Conservation (phyloP, 306 rosid species). For the Trifolium repens region DNA sequence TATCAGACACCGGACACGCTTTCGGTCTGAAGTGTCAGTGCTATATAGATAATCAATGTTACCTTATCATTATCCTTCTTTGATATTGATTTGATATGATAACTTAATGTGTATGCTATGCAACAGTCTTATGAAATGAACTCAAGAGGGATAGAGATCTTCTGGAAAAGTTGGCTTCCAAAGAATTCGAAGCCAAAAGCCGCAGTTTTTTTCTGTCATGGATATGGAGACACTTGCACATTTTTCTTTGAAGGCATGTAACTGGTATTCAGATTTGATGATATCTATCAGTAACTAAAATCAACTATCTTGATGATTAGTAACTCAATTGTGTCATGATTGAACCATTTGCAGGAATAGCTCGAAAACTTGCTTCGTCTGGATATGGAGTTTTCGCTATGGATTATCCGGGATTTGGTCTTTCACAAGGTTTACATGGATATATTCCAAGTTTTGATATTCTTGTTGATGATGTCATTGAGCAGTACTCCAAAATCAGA, state of each 20-base stretch:
- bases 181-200: slow-evolving; percentile 67
- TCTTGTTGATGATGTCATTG: slow-evolving; percentile 82
- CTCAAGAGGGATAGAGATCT: slow-evolving; percentile 75
- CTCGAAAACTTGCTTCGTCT: slow-evolving; percentile 71
- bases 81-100: slow-evolving; percentile 29
- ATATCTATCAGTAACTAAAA: slow-evolving; percentile 16
- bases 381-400: slow-evolving; percentile 91
- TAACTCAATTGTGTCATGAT: slow-evolving; percentile 23
- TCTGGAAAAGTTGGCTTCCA: slow-evolving; percentile 90
- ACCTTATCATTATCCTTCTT: background rate
- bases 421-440: slow-evolving; percentile 93
- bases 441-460: slow-evolving; percentile 69
- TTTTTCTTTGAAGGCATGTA: slow-evolving; percentile 95
- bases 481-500: slow-evolving; percentile 77
- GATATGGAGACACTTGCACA: slow-evolving; percentile 92
- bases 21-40: background rate
- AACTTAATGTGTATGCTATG: slow-evolving; percentile 35
- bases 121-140: slow-evolving; percentile 73
- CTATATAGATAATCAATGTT: background rate
- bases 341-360: slow-evolving; percentile 66
- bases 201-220: slow-evolving; percentile 80
- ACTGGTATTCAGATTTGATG: slow-evolving; percentile 36
- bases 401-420: slow-evolving; percentile 98
- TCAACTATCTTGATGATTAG: slow-evolving; percentile 9
- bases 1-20: background rate